Conservation (phyloP, 2,329 filamentous ascomycete species). For the Xylogone sp. region DNA sequence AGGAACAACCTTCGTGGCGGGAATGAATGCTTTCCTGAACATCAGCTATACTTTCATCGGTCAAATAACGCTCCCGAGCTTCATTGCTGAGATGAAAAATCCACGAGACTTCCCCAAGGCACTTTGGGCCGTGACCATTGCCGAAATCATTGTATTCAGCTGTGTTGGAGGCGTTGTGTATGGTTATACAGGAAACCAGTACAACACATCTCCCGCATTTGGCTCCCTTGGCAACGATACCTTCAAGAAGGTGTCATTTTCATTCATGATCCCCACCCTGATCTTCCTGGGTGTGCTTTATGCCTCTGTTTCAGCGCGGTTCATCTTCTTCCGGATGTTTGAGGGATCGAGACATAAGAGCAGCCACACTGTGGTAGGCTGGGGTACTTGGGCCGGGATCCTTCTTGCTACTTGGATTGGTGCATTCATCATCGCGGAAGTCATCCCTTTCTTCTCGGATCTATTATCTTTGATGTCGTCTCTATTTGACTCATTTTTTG, state of each 20-base stretch:
- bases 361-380: slow-evolving; percentile 77
- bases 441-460: slow-evolving; percentile 87
- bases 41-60: slow-evolving; percentile 97
- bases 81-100: slow-evolving; percentile 89
- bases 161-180: slow-evolving; percentile 79
- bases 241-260: slow-evolving; percentile 86
- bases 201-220: slow-evolving; percentile 84
- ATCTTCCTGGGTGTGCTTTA: slow-evolving; percentile 91
- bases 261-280: slow-evolving; percentile 92
- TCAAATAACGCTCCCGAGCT: slow-evolving; percentile 88
- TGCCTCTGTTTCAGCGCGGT: slow-evolving; percentile 83
- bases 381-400: slow-evolving; percentile 74
- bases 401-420: slow-evolving; percentile 73
- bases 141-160: slow-evolving; percentile 82
- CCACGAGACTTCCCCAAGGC: slow-evolving; percentile 83
- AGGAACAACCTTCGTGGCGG: slow-evolving; percentile 75
- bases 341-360: slow-evolving; percentile 74
- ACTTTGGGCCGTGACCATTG: slow-evolving; percentile 84
- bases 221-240: slow-evolving; percentile 70
- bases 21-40: slow-evolving; percentile 87
- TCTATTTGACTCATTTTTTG: slow-evolving; percentile 88
- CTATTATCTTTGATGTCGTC: slow-evolving; percentile 74
- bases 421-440: slow-evolving; percentile 89
- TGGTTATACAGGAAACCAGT: slow-evolving; percentile 83
- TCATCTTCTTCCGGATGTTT: slow-evolving; percentile 89